Conservation (phyloP, 495 filamentous ascomycete species). For the Podospora pseudopauciseta region DNA sequence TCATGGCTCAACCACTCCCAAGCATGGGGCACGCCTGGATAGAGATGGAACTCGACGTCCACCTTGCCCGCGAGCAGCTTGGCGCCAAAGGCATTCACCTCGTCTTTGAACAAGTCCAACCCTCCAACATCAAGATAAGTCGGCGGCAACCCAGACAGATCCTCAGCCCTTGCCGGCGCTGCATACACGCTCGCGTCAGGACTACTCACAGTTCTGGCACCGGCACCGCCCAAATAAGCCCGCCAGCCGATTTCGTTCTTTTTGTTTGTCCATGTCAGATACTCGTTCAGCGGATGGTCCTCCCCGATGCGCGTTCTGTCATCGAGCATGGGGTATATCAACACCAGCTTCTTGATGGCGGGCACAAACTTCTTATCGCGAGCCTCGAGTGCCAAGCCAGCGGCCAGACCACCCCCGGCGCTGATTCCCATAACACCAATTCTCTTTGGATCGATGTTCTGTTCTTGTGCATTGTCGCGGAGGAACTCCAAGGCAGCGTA, state of each 20-base stretch:
- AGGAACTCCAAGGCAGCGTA: conserved; percentile 35
- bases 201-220: conserved; percentile 12
- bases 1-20: conserved; percentile 34
- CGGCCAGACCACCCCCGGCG: conserved; percentile 41
- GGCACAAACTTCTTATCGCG: conserved; percentile 31
- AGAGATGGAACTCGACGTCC: conserved; percentile 49
- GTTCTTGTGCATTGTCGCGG: conserved; percentile 22
- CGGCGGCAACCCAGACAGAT: conserved; percentile 35
- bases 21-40: conserved; percentile 46
- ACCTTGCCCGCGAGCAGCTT: conserved; percentile 37
- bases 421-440: conserved; percentile 38
- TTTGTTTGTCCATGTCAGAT: conserved; percentile 35
- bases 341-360: conserved; percentile 30
- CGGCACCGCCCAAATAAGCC: conserved; percentile 28
- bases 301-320: conserved; percentile 30
- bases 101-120: conserved; percentile 44
- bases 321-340: conserved; percentile 45
- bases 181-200: conserved; percentile 37
- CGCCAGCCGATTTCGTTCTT: conserved; percentile 36
- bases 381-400: conserved; percentile 32
- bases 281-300: conserved; percentile 26
- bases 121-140: conserved; percentile 38
- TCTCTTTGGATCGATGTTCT: conserved; percentile 36
- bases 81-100: conserved; percentile 40
- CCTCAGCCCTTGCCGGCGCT: conserved; percentile 32